A percentile compares a stretch with the other conserved stretches of the same genome.
These are phyloP conservation scores for Solanum phureja DNA, from an alignment of 257 asterid species.

Conservation along the genomic window DNA sequence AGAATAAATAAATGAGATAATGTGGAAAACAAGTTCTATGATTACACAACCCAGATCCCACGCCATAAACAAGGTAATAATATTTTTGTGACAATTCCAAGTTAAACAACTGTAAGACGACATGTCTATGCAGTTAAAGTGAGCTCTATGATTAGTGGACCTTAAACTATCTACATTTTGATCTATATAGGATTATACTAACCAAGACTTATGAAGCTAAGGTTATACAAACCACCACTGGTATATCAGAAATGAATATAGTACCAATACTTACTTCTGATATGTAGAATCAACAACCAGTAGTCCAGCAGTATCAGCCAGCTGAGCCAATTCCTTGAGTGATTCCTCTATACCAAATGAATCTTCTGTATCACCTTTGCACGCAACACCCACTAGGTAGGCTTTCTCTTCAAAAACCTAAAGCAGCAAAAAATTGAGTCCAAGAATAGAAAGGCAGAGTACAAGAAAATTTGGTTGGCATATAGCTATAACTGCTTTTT, in stretches of 20 bases:
- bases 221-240: background rate
- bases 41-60: background rate
- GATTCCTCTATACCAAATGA: conserved; percentile 80
- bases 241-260: background rate
- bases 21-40: background rate
- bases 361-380: conserved; percentile 51
- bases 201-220: background rate
- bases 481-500: background rate
- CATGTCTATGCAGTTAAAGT: background rate
- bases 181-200: background rate
- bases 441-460: background rate
- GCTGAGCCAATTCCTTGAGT: conserved; percentile 76
- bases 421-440: conserved; percentile 1
- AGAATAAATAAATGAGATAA: background rate
- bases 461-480: background rate
- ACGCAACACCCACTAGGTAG: conserved; percentile 72
- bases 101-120: background rate
- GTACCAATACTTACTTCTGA: conserved; percentile 53
- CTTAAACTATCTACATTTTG: background rate
- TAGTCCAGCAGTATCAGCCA: conserved; percentile 97
- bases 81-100: background rate
- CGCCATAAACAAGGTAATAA: background rate
- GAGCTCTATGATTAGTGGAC: background rate
- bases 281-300: conserved; percentile 78
- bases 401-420: conserved; percentile 95